Percentiles rank a stretch among this genome's conserved stretches.
Evolutionary conservation across 768 basidiomycete genomes (phyloP).

Genomic region (Serendipita sp.): DNA sequence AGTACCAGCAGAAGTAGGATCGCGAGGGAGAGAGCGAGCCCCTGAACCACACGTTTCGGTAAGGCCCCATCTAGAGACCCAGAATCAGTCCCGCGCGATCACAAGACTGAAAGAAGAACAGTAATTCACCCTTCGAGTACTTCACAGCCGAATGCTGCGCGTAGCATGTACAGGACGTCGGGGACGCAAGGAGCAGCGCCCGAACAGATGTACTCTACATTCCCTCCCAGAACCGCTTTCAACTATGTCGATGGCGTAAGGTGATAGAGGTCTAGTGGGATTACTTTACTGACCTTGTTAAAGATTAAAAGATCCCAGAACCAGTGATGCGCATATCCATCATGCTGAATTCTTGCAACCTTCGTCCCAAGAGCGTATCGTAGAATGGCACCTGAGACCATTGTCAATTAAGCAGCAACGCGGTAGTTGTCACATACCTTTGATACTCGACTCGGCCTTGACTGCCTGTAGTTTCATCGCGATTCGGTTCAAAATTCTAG

Average conservation of each 20-base stretch:
- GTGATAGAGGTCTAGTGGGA: neutral
- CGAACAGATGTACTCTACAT: conserved; percentile 44
- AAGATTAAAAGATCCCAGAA: conserved; percentile 88
- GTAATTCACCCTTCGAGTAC: conserved; percentile 52
- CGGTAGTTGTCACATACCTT: neutral
- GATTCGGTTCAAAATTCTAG: conserved; percentile 66
- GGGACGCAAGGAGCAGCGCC: conserved; percentile 83
- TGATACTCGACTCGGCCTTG: conserved; percentile 44
- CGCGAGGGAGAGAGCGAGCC: conserved; percentile 38
- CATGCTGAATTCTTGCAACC: conserved; percentile 49
- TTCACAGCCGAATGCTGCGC: conserved; percentile 60
- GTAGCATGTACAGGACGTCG: conserved; percentile 83
- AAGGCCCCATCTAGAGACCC: conserved; percentile 52
- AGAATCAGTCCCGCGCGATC: neutral
- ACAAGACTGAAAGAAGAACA: neutral
- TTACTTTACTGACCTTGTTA: conserved; percentile 47
- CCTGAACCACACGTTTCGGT: conserved; percentile 69
- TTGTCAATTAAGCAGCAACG: conserved; percentile 6
- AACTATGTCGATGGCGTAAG: neutral
- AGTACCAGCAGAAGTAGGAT: conserved; percentile 54
- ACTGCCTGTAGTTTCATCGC: conserved; percentile 34
- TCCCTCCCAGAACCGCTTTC: conserved; percentile 66
- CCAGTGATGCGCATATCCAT: conserved; percentile 56
- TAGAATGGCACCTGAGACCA: conserved; percentile 61
- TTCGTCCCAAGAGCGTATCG: conserved; percentile 65